Evolutionary conservation across 331 rosid genomes (phyloP), one percentile per base, ranked within the genome.

Genomic region (Pyrus hybrid): DNA sequence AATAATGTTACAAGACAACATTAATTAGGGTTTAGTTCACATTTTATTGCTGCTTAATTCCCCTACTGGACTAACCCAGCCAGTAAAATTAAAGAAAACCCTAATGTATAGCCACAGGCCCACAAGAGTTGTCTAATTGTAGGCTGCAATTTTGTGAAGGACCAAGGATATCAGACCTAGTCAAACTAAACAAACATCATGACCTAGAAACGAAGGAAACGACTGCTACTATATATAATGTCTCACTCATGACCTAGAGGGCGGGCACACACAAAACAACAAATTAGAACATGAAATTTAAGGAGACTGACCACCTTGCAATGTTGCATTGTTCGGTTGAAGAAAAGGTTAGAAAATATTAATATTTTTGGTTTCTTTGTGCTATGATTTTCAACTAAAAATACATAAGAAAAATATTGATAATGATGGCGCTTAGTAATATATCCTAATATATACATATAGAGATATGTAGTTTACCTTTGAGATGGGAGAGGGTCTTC

Each of bases 401-500:
- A 49, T 16, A 17, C n/a, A 6, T 49, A 17, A 49, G 56, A 49
- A 49, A 49, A 49, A 6, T 49, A 49, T 17, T 1, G 21, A 49
- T 18, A 49, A 17, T 6, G n/a, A 6, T 51, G 21, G 10, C 21
- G 4, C 21, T 17, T 51, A 17, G 57, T 7, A 51, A 51, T 51
- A 17, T 17, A 51, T 51, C 21, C 20, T 6, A 51, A 56, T 56
- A 56, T n/a, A 4, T 56, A 56, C 26, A 2, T n/a, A 56, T 56
- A 56, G 23, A 21, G 62, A 8, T 10, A 2, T 56, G 22, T 29
- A 20, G 49, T 65, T 33, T 84, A 89, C 98, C 98, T 89, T 89
- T 90, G 85, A 90, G 87, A 85, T 73, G 69, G 67, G 97, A 89
- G 65, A 93, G 84, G 53, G 86, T 30, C 78, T 93, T 93, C 91